Conservation (phyloP, 2,329 filamentous ascomycete genomes). For the Akanthomyces dipterigenus region DNA sequence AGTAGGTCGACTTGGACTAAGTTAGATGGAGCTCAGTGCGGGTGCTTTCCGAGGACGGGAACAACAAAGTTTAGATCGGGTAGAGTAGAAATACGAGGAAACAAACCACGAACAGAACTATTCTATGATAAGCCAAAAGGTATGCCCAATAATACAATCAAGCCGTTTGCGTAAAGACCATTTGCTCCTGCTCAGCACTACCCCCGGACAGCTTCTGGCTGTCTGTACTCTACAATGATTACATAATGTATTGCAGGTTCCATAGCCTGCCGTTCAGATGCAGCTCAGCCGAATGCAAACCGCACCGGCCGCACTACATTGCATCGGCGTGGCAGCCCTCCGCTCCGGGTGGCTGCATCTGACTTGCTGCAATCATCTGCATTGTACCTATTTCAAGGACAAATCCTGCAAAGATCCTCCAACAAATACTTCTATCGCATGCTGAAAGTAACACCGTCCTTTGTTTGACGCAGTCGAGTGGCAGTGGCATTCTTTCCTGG, state of each 20-base stretch:
- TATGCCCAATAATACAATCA: background rate
- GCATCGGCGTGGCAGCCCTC: background rate
- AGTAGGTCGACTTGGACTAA: background rate
- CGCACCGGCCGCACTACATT: background rate
- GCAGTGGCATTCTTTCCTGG: background rate
- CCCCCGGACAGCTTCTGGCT: background rate
- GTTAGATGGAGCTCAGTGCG: conserved; percentile 3
- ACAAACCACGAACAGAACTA: background rate
- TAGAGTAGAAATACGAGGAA: background rate
- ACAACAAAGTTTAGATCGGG: background rate
- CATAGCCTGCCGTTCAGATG: conserved; percentile 1
- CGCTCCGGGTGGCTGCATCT: conserved; percentile 3
- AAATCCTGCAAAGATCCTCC: background rate
- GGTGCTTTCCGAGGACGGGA: background rate
- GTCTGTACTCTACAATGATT: background rate
- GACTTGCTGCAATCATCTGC: conserved; percentile 6
- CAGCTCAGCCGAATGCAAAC: background rate
- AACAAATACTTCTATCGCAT: background rate
- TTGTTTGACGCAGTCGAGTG: background rate
- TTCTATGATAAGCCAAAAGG: background rate
- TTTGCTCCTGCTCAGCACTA: background rate
- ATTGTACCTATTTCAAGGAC: background rate
- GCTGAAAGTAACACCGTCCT: background rate
- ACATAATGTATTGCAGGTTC: background rate
- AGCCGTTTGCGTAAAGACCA: background rate